Evolutionary conservation across 257 asterid species (phyloP).

Genomic region (Capsicum pubescens): DNA sequence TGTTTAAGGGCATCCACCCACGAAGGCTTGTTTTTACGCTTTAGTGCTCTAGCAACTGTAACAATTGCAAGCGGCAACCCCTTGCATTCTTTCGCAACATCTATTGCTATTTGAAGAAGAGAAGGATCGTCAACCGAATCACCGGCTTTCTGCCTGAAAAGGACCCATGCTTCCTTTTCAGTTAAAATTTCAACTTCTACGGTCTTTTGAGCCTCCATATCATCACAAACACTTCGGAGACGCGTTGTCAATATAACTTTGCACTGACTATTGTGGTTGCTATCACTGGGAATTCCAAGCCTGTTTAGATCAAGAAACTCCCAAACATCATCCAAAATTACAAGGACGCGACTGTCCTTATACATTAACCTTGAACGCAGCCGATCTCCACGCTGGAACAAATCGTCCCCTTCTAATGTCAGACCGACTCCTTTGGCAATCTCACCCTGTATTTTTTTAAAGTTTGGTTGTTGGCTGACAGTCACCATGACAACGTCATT

Average conservation of each 20-base stretch:
- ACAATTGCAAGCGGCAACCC: constrained; percentile 35
- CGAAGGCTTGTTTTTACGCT: neutral
- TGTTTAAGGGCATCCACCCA: constrained; percentile 25
- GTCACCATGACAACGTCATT: constrained; percentile 17
- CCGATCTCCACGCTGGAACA: neutral
- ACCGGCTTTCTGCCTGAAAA: constrained; percentile 20
- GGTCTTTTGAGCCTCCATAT: constrained; percentile 19
- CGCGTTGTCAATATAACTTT: constrained; percentile 30
- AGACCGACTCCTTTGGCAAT: constrained; percentile 7
- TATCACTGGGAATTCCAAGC: constrained; percentile 27
- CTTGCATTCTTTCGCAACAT: constrained; percentile 21
- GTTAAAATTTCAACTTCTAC: neutral
- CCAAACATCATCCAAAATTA: constrained; percentile 32
- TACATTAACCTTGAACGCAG: neutral
- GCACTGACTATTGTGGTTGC: neutral
- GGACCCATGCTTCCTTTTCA: constrained; percentile 5
- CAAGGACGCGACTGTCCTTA: neutral
- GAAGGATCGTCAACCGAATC: neutral
- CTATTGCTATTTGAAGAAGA: neutral
- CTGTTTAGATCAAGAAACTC: neutral
- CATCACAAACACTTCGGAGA: neutral
- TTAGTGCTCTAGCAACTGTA: constrained; percentile 20
- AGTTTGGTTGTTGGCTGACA: neutral
- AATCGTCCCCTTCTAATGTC: neutral
- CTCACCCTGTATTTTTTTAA: constrained; percentile 26